Evolutionary conservation across 1,284 basidiomycete species (phyloP), one percentile per base, ranked within the genome.

Genomic region (Gomphus sp.): DNA sequence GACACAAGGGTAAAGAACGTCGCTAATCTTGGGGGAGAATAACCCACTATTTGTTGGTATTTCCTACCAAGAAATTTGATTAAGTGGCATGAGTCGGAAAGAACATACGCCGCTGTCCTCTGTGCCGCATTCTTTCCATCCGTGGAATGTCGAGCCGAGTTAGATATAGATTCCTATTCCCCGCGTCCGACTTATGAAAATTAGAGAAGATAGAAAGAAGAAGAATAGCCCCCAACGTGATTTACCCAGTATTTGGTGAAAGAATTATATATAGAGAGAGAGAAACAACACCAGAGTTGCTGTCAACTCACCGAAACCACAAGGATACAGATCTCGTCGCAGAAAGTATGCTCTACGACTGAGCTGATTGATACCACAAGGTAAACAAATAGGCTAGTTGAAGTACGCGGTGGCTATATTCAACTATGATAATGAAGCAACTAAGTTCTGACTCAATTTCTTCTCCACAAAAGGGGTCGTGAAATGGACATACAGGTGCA

Each of bases 341-440:
- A 87, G 73, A 53, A 87, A 81, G 66, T 86, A 87, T 7, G 84
- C 85, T 11, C 82, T 83, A 1, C 82, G 81, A 63, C 84, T 87
- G 14, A 83, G 73, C 62, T 87, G 82, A 44, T 71, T 74, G 53
- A 85, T 73, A 7, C 80, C 76, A 59, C 81, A 80, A 63, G 80
- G n/a, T 75, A 62, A 80, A 83, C 18, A 76, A 74, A 45, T 86
- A 68, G 4, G 78, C 77, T 14, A 84, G 71, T 58, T 82, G 82
- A 16, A 86, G 72, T 16, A 71, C 75, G 59, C 76, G 73, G 64
- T 83, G 82, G 9, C 79, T 78, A n/a, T 79, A 68, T 55, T 61
- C 65, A 39, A 70, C 82, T 84, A 62, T 11, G 16, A 41, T 11
- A 44, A 22, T 39, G 12, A n/a, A 31, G 8, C 59, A 52, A 60